Percentiles rank a stretch among this genome's conserved stretches.
Evolutionary conservation across 768 basidiomycete genomes (phyloP).

Genomic region (Suillus fuscotomentosus): DNA sequence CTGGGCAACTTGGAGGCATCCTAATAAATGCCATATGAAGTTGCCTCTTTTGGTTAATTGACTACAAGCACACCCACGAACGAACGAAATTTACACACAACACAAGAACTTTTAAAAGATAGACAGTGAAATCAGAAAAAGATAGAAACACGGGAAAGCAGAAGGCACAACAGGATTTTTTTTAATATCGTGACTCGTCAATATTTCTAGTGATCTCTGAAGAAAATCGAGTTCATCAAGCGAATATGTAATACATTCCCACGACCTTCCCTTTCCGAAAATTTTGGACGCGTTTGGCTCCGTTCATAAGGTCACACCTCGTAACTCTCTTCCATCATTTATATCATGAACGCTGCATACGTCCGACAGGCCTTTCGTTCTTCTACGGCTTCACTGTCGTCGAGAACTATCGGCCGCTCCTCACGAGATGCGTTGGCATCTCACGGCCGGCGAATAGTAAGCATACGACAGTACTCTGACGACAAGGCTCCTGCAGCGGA

Average conservation of each 20-base stretch:
- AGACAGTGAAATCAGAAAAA: constrained; percentile 4
- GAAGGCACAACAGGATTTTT: background rate
- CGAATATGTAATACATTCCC: constrained; percentile 21
- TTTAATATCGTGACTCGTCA: background rate
- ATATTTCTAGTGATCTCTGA: background rate
- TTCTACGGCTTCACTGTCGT: constrained; percentile 57
- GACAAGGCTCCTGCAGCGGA: constrained; percentile 39
- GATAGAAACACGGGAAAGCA: background rate
- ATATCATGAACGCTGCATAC: constrained; percentile 50
- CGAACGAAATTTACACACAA: constrained; percentile 5
- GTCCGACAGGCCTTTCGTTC: constrained; percentile 55
- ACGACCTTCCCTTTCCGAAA: constrained; percentile 8
- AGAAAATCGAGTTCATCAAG: background rate
- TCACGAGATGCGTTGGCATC: constrained; percentile 23
- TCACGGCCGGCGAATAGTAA: constrained; percentile 25
- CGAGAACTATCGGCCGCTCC: constrained; percentile 43
- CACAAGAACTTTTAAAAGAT: background rate
- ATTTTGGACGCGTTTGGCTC: constrained; percentile 6
- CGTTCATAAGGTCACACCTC: background rate
- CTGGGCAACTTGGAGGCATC: background rate
- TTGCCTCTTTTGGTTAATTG: constrained; percentile 8
- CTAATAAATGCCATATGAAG: constrained; percentile 5
- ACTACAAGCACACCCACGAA: background rate
- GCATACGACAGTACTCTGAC: constrained; percentile 59
- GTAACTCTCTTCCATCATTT: background rate